Evolutionary conservation across 1,284 basidiomycete species (phyloP).

Genomic region (Fomitopsis palustris): DNA sequence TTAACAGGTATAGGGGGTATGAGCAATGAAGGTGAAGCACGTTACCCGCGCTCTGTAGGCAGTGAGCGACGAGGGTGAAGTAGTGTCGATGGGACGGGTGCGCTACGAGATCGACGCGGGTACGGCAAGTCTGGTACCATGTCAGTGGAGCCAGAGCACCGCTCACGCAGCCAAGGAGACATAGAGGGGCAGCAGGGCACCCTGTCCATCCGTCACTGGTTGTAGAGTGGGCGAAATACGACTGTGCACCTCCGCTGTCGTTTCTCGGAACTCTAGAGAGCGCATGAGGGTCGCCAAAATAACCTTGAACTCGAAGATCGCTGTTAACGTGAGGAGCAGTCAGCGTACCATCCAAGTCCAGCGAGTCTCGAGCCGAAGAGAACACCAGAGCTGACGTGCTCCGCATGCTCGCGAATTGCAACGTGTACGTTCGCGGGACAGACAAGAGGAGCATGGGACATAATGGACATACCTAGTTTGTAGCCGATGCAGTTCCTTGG

Average conservation of each 20-base stretch:
- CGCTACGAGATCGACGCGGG: neutral
- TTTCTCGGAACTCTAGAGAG: constrained; percentile 33
- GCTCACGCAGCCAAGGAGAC: constrained; percentile 18
- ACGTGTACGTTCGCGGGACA: neutral
- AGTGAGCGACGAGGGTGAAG: neutral
- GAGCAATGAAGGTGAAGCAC: neutral
- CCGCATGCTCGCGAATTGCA: neutral
- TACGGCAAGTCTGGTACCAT: neutral
- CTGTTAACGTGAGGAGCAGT: constrained; percentile 14
- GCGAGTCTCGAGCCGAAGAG: neutral
- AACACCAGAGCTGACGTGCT: neutral
- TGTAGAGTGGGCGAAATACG: constrained; percentile 36
- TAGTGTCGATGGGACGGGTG: neutral
- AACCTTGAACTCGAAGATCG: constrained; percentile 38
- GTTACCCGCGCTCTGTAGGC: neutral
- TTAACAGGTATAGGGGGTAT: neutral
- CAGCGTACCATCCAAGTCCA: neutral
- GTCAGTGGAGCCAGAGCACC: neutral
- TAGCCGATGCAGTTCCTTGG: constrained; percentile 39
- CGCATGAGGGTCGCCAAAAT: constrained; percentile 35
- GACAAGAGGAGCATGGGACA: neutral
- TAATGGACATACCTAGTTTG: constrained; percentile 12
- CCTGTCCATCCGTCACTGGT: constrained; percentile 32
- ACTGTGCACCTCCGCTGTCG: constrained; percentile 26
- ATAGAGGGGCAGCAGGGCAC: constrained; percentile 19